Evolutionary conservation across 257 asterid species (phyloP).

Genomic region (Osmanthus fragrans): DNA sequence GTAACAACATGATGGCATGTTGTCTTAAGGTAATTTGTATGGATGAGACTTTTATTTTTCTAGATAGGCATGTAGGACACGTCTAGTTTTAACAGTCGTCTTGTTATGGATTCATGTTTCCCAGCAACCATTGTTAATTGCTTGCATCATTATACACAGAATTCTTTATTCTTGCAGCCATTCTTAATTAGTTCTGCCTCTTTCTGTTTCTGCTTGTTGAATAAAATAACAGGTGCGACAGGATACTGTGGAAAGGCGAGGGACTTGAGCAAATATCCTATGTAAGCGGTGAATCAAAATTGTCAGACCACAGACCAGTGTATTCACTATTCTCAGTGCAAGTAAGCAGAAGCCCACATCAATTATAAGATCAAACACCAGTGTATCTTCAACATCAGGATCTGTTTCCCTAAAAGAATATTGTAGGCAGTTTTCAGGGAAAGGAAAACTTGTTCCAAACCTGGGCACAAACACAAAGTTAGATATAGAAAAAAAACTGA

Average conservation of each 20-base stretch:
- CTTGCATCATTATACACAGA: not conserved
- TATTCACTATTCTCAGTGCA: slow-evolving; percentile 4
- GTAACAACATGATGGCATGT: not conserved
- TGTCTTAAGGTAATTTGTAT: not conserved
- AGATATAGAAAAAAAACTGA: not conserved
- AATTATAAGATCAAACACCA: not conserved
- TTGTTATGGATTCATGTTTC: not conserved
- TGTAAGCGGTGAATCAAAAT: not conserved
- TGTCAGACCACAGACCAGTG: slow-evolving; percentile 9
- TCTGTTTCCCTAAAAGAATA: not conserved
- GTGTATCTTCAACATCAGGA: not conserved
- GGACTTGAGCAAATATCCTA: slow-evolving; percentile 1
- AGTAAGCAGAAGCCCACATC: not conserved
- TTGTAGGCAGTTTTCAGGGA: not conserved
- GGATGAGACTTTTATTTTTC: not conserved
- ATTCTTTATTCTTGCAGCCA: not conserved
- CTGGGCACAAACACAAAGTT: not conserved
- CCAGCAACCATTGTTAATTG: no score
- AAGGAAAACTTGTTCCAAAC: not conserved
- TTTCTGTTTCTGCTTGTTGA: not conserved
- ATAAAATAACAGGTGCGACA: slow-evolving; percentile 5
- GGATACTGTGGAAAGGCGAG: slow-evolving; percentile 10
- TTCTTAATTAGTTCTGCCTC: not conserved
- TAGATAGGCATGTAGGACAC: not conserved
- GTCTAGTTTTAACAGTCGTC: not conserved